Evolutionary conservation across 2,329 filamentous ascomycete species (phyloP).

Genomic region (Arthrobotrys sinensis): DNA sequence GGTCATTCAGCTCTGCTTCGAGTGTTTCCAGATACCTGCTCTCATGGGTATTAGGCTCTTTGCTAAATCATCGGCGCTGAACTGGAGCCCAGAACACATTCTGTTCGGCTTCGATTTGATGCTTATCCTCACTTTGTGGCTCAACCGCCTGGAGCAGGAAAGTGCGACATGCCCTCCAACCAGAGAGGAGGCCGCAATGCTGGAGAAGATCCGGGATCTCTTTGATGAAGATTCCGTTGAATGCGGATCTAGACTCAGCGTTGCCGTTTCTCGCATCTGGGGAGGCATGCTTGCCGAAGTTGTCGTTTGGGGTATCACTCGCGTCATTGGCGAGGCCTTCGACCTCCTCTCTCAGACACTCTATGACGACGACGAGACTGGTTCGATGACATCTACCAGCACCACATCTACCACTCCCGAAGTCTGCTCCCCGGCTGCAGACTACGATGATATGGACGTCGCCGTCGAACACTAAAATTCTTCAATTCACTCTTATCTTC

Average conservation of each 20-base stretch:
- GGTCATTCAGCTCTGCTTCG: slow-evolving; percentile 97
- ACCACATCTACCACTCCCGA: slow-evolving; percentile 80
- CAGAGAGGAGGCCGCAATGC: slow-evolving; percentile 88
- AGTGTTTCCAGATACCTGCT: slow-evolving; percentile 96
- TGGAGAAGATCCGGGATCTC: slow-evolving; percentile 89
- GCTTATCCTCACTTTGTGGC: slow-evolving; percentile 97
- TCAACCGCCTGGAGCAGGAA: slow-evolving; percentile 99
- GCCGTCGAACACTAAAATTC: slow-evolving; percentile 74
- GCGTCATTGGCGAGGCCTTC: slow-evolving; percentile 98
- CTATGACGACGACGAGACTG: slow-evolving; percentile 91
- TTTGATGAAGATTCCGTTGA: slow-evolving; percentile 93
- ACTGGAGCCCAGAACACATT: slow-evolving; percentile 99
- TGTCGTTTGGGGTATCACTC: slow-evolving; percentile 98
- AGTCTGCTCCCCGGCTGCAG: slow-evolving; percentile 73
- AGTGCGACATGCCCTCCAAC: slow-evolving; percentile 81
- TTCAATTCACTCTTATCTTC: slow-evolving; percentile 64
- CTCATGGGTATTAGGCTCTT: slow-evolving; percentile 97
- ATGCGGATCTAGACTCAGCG: slow-evolving; percentile 85
- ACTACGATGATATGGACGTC: slow-evolving; percentile 72
- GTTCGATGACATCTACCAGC: slow-evolving; percentile 78
- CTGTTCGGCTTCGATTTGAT: slow-evolving; percentile 97
- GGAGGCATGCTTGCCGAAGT: slow-evolving; percentile 98
- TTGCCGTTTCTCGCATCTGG: slow-evolving; percentile 95
- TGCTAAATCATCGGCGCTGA: slow-evolving; percentile 95
- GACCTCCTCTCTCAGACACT: slow-evolving; percentile 96